Conservation (phyloP, 73 alveolate genomes). For the Paramecium primaurelia region DNA sequence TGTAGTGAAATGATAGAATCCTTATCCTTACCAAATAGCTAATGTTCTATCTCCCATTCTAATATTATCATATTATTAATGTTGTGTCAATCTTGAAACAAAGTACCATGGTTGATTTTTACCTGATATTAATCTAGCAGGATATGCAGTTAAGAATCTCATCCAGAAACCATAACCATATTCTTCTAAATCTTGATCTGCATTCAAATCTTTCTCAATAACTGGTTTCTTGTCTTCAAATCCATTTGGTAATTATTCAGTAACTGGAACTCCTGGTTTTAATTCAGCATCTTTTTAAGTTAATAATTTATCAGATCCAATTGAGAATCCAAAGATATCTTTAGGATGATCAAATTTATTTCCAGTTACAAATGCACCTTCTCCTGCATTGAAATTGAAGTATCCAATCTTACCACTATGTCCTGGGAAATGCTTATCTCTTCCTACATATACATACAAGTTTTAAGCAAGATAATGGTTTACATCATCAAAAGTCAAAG, state of each 20-base stretch:
- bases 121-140: neutral
- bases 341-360: slow-evolving; percentile 5
- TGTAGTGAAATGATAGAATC: no score
- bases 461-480: slow-evolving; percentile 6
- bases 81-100: slow-evolving; percentile 19
- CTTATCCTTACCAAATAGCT: no score
- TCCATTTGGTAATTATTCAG: neutral
- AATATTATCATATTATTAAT: neutral
- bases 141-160: slow-evolving; percentile 27
- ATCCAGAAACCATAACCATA: slow-evolving; percentile 43
- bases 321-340: slow-evolving; percentile 8
- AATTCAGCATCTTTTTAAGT: neutral
- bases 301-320: neutral
- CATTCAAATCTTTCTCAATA: neutral
- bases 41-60: no score
- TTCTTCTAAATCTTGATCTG: neutral
- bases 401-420: slow-evolving; percentile 28
- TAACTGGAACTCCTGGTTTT: slow-evolving; percentile 5
- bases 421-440: slow-evolving; percentile 36
- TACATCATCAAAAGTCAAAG: neutral
- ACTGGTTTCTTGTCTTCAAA: neutral
- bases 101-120: slow-evolving; percentile 12
- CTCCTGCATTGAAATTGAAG: slow-evolving; percentile 36
- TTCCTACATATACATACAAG: neutral
- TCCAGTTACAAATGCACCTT: slow-evolving; percentile 15